Base-by-base conservation (phyloP, 441 rosid genomes). In the Isatis lusitanica region DNA sequence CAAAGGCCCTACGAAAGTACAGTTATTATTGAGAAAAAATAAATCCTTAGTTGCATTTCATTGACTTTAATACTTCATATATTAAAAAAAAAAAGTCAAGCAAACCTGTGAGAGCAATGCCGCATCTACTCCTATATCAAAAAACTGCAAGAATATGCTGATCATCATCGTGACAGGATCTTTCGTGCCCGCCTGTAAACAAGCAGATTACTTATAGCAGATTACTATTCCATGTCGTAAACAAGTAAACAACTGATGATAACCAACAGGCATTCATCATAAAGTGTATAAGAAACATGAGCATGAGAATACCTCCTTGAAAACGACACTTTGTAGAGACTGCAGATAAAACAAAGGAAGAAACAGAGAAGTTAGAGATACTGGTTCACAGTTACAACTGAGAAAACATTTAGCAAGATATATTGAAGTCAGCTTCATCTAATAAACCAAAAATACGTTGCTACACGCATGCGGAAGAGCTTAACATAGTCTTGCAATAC, bases 291-390 rank as follows among this genome's bases (percentile, higher is more conserved):
- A 65, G 58, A 26, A 35, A 59, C 76, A 59, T 55, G 67, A 74
- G 59, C 35, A 62, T 63, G 60, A 62, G 42, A 15, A 24, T 86
- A 96, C 99, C 99, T 89, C 96, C 89, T 93, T 96, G 89, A 96
- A 96, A 61, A 96, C 94, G 63, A 96, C 97, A 73, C 98, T 96
- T 82, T 96, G 99, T 79, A 96, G 77, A 81, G 99, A 93, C 99
- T 96, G 98, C 97, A 85, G 7, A 31, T 72, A 67, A 83, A 80
- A 59, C 61, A 62, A 38, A 56, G n/a, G 12, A 53, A 68, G 51
- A 44, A 63, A 26, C 17, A 69, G 39, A 66, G 17, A 77, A 52
- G 70, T 77, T 66, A 77, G 68, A 59, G 24, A 48, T 30, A 16
- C 13, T 65, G 24, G 73, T 58, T 42, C 51, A 59, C 43, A 64